phyloP scores from a whole-genome alignment of 371 early-diverging fungal genomes.

The Apophysomyces elegans region DNA sequence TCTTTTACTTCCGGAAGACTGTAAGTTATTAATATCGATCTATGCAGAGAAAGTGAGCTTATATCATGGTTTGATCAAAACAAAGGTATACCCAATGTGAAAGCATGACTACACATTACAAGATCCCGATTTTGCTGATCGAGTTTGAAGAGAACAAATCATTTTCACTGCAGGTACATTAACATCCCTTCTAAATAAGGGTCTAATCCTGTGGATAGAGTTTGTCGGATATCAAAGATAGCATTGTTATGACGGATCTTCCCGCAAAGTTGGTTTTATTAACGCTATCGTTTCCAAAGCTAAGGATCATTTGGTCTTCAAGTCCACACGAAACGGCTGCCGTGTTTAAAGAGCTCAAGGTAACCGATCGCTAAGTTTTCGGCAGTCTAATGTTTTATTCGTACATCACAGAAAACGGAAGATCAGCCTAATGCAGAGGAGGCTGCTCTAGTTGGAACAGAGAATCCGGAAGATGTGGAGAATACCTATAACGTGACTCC shows the following conservation, averaged over 20 bases:
- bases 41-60: neutral
- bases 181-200: slow-evolving; percentile 25
- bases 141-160: slow-evolving; percentile 92
- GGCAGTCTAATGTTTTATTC: no score
- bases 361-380: slow-evolving; percentile 19
- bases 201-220: slow-evolving; percentile 20
- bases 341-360: slow-evolving; percentile 91
- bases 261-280: slow-evolving; percentile 82
- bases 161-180: slow-evolving; percentile 68
- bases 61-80: neutral
- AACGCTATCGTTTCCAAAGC: slow-evolving; percentile 82
- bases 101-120: slow-evolving; percentile 88
- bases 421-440: slow-evolving; percentile 73
- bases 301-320: slow-evolving; percentile 91
- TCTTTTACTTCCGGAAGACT: slow-evolving; percentile 89
- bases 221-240: slow-evolving; percentile 60
- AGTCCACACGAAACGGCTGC: slow-evolving; percentile 86
- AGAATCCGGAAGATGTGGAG: slow-evolving; percentile 63
- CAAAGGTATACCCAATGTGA: slow-evolving; percentile 86
- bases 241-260: slow-evolving; percentile 62
- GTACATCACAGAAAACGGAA: slow-evolving; percentile 60
- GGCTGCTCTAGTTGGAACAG: slow-evolving; percentile 78
- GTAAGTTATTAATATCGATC: slow-evolving; percentile 44
- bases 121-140: slow-evolving; percentile 83
- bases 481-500: slow-evolving; percentile 72